Evolutionary conservation across 2,329 filamentous ascomycete genomes (phyloP), one percentile per base, ranked within the genome.

Genomic region (Aureobasidium subglaciale): DNA sequence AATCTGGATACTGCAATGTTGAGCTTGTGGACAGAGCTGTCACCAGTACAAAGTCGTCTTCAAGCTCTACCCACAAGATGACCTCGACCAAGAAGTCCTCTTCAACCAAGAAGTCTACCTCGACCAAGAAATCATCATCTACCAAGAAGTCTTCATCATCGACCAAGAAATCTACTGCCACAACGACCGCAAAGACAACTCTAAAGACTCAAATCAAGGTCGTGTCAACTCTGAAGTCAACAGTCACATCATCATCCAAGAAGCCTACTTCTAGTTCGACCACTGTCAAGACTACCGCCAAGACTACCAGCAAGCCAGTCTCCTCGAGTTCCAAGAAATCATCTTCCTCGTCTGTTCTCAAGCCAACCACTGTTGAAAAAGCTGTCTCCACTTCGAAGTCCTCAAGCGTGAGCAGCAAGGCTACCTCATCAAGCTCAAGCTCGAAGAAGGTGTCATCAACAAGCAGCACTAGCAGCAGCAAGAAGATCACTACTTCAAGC

Each of bases 1-100:
- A 29, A 16, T 58, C 53, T 45, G 56, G 52, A 30, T 24, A 11
- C 7, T 58, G 56, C 27, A 32, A 46, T 38, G 41, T 40, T n/a
- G 32, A 46, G 13, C 32, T 56, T 10, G 30, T 56, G 6, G 34
- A 56, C 16, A 56, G 54, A 38, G 42, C 41, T 5, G 54, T 46
- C 13, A 34, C 41, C 24, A 37, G 32, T 16, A 30, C 41, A 5
- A 46, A 56, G 34, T 30, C 34, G 34, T 30, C 34, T 7, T 30
- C 41, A 7, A 38, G 29, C 15, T 34, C 42, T 32, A 32, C 25
- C 11, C 25, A 41, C 29, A 46, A 46, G 27, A 29, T 24, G n/a
- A 32, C 35, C 13, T 41, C 54, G 7, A 48, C 54, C 4, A 49
- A 41, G 15, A 49, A 46, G n/a, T 27, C 53, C 8, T 30, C 41